Percentiles rank a stretch among this genome's conserved stretches.
Evolutionary conservation across 78 protist species (phyloP).

Genomic region (Goniomonas avonlea): DNA sequence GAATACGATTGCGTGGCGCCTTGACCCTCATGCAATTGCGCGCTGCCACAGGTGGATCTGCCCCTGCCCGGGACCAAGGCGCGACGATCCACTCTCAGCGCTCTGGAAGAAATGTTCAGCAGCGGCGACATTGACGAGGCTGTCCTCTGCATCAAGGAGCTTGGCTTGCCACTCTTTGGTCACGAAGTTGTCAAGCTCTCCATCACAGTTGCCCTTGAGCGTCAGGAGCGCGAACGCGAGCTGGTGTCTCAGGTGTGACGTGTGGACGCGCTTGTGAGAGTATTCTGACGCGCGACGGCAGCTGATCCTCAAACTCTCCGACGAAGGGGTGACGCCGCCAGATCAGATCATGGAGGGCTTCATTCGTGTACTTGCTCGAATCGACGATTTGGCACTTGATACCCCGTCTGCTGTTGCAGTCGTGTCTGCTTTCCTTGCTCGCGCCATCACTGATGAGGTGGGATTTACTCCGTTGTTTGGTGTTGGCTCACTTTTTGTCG

Average conservation of each 20-base stretch:
- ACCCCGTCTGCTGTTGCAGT: background rate
- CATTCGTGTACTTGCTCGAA: background rate
- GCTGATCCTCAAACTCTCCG: no score
- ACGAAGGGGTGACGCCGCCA: no score
- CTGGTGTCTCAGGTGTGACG: slow-evolving; percentile 5
- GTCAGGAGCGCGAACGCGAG: slow-evolving; percentile 7
- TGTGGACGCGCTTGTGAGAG: slow-evolving; percentile 18
- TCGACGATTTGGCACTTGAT: slow-evolving; percentile 15
- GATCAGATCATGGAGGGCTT: slow-evolving; percentile 30
- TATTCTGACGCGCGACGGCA: no score
- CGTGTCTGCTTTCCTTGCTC: background rate
- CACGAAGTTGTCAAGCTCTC: slow-evolving; percentile 26
- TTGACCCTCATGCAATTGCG: no score
- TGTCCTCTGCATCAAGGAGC: slow-evolving; percentile 13
- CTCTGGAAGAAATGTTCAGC: background rate
- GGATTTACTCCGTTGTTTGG: no score
- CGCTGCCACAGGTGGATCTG: no score
- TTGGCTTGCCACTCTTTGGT: background rate
- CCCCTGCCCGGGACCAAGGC: no score
- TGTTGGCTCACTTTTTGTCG: no score
- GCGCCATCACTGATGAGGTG: slow-evolving; percentile 11
- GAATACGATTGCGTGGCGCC: no score
- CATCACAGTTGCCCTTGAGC: background rate
- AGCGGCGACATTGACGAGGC: background rate
- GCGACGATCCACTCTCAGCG: no score